phyloP scores from a whole-genome alignment of 2,329 filamentous ascomycete genomes.

The Fusarium sp. region DNA sequence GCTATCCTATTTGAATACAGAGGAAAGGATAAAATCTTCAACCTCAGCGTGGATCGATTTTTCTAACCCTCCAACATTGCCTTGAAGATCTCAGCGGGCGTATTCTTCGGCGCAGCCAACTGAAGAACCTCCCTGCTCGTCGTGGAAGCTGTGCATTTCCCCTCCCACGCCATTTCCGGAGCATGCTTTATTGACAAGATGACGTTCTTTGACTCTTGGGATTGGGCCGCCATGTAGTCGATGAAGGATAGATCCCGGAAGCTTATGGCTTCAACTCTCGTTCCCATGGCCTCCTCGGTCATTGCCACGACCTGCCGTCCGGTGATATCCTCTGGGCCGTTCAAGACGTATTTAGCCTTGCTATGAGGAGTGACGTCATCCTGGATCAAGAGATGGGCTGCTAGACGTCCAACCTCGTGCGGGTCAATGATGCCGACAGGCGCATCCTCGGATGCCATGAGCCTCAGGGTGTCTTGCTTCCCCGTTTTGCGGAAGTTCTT shows the following conservation, averaged over 20 bases:
- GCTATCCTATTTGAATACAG: not conserved
- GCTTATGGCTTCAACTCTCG: constrained; percentile 38
- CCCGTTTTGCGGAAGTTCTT: constrained; percentile 50
- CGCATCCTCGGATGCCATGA: constrained; percentile 45
- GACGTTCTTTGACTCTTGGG: constrained; percentile 42
- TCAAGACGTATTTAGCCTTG: constrained; percentile 51
- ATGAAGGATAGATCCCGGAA: constrained; percentile 48
- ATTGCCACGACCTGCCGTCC: constrained; percentile 49
- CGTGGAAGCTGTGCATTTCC: constrained; percentile 43
- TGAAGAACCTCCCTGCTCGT: constrained; percentile 45
- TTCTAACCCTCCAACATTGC: constrained; percentile 3
- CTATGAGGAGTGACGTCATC: constrained; percentile 47
- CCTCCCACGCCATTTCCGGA: constrained; percentile 45
- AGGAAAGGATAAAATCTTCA: not conserved
- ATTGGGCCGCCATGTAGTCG: constrained; percentile 33
- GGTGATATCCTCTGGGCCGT: constrained; percentile 54
- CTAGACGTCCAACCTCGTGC: constrained; percentile 50
- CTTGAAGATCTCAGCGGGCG: constrained; percentile 41
- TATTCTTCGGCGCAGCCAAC: constrained; percentile 45
- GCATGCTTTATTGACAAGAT: constrained; percentile 45
- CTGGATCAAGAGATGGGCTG: constrained; percentile 49
- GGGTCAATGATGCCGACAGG: constrained; percentile 48
- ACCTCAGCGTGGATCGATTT: not conserved
- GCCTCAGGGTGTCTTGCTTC: constrained; percentile 43
- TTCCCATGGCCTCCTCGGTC: constrained; percentile 49